Base-by-base conservation (phyloP, 371 early-diverging fungal species). In the Saksenaea vasiformis region DNA sequence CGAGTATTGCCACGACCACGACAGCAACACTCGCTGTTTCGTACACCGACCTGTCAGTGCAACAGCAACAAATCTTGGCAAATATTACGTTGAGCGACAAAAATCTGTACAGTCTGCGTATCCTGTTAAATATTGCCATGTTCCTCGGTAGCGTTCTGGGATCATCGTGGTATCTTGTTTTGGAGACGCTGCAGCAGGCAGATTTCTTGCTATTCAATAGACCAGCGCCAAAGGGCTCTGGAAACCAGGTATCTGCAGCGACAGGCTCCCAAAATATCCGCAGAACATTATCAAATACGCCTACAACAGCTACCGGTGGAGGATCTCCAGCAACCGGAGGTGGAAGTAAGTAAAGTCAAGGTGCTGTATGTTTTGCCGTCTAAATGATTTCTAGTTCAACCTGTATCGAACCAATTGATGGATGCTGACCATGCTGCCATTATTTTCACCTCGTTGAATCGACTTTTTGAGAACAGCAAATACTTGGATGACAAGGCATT, bases 161-260 rank as follows among this genome's bases (percentile, higher is more conserved):
- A 10, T 77, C 88, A 17, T 85, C 92, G 19, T 98, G 98, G 98
- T 93, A 89, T 65, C 73, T 88, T 26, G 86, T 97, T 0, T 70
- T 97, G 34, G 95, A 94, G 65, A 93, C 96, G 0, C 76, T 97
- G 64, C 96, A 96, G 67, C 87, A 91, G 19, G 92, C 93, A 0
- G 94, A 96, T 57, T 74, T 79, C 41, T 56, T 82, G 31, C 58
- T 82, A 27, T 76, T 79, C 54, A 77, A 77, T 61, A 66, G 82
- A 58, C 82, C 78, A 14, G 64, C 59, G n/a, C 82, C 79, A 5
- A 82, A 79, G 61, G 74, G 76, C 10, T 54, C 44, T 9, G 55
- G 27, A 58, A 51, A 35, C 51, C 27, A 61, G 11, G 28, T 38
- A 22, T 44, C 61, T 28, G 38, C 43, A 15, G 11, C 61, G 24